Evolutionary conservation across 78 protist genomes (phyloP).

Genomic region (Andalucia godoyi): DNA sequence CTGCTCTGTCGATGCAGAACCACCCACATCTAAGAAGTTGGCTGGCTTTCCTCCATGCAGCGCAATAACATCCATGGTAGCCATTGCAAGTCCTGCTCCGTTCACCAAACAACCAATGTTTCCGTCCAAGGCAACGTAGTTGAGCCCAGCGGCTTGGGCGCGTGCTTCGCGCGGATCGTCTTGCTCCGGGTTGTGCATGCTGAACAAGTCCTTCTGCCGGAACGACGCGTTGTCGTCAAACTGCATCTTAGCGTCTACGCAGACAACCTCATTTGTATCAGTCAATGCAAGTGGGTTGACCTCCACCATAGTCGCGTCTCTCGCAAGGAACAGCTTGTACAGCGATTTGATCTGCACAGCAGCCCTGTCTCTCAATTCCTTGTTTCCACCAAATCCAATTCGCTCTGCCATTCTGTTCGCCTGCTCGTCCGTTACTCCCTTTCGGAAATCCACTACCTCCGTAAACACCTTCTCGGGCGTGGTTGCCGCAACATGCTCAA

Average conservation of each 20-base stretch:
- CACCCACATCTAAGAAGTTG: constrained; percentile 97
- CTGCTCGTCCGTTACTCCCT: constrained; percentile 3
- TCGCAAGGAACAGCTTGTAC: constrained; percentile 57
- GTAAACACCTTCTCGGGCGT: constrained; percentile 31
- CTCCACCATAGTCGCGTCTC: constrained; percentile 83
- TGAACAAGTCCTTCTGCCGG: constrained; percentile 84
- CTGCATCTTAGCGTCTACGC: constrained; percentile 87
- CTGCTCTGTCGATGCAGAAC: constrained; percentile 74
- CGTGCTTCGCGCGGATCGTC: constrained; percentile 86
- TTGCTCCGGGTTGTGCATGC: constrained; percentile 59
- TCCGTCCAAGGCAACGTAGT: constrained; percentile 94
- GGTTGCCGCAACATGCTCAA: constrained; percentile 58
- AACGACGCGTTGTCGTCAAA: constrained; percentile 96
- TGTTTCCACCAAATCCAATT: neutral
- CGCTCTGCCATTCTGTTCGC: neutral
- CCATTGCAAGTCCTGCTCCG: constrained; percentile 99
- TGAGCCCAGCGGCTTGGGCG: constrained; percentile 79
- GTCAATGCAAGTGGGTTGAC: constrained; percentile 92
- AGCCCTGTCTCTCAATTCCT: constrained; percentile 9
- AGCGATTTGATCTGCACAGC: constrained; percentile 43
- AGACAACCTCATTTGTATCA: constrained; percentile 47
- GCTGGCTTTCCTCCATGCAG: constrained; percentile 92
- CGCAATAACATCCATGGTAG: constrained; percentile 94
- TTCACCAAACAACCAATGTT: constrained; percentile 95
- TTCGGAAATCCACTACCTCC: neutral